Percentiles rank a stretch among this genome's conserved stretches.
These are phyloP conservation scores for Rhodotorula sp. DNA, from an alignment of 1,284 basidiomycete species.

Conservation along the genomic window DNA sequence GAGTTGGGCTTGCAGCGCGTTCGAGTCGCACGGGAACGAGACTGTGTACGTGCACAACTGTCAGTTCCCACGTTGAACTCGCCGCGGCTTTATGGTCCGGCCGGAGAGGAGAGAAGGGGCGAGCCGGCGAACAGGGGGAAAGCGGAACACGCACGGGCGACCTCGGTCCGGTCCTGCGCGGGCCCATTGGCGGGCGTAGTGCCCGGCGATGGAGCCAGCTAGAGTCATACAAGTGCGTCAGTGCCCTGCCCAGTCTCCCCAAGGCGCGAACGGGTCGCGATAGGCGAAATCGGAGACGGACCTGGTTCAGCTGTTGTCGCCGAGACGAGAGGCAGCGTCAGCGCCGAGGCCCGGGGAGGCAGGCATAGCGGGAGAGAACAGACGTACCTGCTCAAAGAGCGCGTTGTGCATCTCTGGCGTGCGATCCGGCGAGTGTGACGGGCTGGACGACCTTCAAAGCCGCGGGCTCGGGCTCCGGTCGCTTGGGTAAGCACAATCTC, in stretches of 20 bases:
- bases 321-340: slow-evolving; percentile 5
- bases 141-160: slow-evolving; percentile 11
- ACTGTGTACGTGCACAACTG: slow-evolving; percentile 7
- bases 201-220: slow-evolving; percentile 29
- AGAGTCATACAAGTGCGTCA: not conserved
- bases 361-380: not conserved
- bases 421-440: not conserved
- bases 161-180: slow-evolving; percentile 19
- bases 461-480: not conserved
- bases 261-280: not conserved
- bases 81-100: not conserved
- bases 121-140: not conserved
- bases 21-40: slow-evolving; percentile 37
- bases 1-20: slow-evolving; percentile 69
- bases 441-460: not conserved
- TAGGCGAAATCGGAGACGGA: not conserved
- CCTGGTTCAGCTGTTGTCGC: slow-evolving; percentile 31
- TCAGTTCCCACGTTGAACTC: too few relatives aligned
- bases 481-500: not conserved
- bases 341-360: not conserved
- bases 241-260: not conserved
- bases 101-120: not conserved
- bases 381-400: slow-evolving; percentile 5
- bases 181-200: slow-evolving; percentile 29
- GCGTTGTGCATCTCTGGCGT: slow-evolving; percentile 5